Evolutionary conservation across 2,329 filamentous ascomycete genomes (phyloP), one percentile per base, ranked within the genome.

Genomic region (Stagonosporopsis cucurbitacearum): DNA sequence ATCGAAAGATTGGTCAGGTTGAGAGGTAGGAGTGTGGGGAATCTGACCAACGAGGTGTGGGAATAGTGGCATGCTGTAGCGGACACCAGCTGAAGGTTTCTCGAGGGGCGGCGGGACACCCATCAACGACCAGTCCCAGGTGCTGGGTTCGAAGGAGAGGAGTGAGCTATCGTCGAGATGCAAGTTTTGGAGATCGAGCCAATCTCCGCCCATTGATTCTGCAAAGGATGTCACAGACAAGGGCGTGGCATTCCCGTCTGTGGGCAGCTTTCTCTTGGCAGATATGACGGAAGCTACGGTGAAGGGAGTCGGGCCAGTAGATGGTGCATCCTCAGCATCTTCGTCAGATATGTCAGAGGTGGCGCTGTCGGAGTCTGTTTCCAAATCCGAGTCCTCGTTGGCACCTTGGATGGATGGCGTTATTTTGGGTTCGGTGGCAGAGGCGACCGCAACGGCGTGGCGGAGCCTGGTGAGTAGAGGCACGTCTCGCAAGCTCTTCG

Each of bases 41-140:
- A 72, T 62, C 7, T 71, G 69, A 5, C 61, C 45, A 6, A 58
- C 35, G 6, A 58, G 48, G 7, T 68, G 65, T 12, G 69, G 65
- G 25, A 74, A 65, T n/a, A 63, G 49, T 32, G 71, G 69, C 36
- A 73, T 58, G 46, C 50, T 63, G 56, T 69, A 72, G 17, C 72
- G 67, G 19, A 66, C 51, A 15, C 62, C 60, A 17, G 41, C 43
- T 7, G 55, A 33, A 6, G 59, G 41, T 17, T 66, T 45, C 53
- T 70, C 70, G 3, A 49, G 40, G 1, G 74, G 73, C 12, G 65
- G 52, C 15, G 72, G 66, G 15, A 72, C 50, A n/a, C 63, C 52
- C n/a, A 65, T 54, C 41, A 78, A 54, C 3, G 73, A 66, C 75
- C 75, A 77, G 44, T 78, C 75, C 58, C 63, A 72, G 13, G 67